Conservation (phyloP, 2,329 filamentous ascomycete species). For the Paracorniculantispora psalliotae region DNA sequence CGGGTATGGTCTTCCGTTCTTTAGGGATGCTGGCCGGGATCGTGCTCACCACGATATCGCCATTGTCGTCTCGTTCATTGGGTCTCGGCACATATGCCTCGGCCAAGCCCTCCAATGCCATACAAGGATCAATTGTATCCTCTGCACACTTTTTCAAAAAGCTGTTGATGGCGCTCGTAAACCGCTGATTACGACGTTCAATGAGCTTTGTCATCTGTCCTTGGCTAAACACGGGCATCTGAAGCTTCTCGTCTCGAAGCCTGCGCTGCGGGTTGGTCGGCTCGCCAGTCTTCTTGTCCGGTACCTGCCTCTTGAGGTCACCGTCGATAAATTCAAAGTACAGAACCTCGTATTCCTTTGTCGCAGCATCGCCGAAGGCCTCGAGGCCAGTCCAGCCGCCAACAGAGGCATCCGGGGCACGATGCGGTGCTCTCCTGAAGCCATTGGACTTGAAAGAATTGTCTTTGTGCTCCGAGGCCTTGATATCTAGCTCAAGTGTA, state of each 20-base stretch:
- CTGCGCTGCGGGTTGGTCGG: conserved; percentile 62
- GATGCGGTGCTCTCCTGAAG: conserved; percentile 46
- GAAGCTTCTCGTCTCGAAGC: conserved; percentile 72
- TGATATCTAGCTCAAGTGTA: conserved; percentile 73
- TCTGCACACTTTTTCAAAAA: conserved; percentile 72
- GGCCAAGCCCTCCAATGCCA: conserved; percentile 54
- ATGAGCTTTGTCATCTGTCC: conserved; percentile 88
- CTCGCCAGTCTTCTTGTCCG: conserved; percentile 67
- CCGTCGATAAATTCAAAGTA: conserved; percentile 92
- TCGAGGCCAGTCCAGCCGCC: conserved; percentile 50
- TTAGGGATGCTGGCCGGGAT: conserved; percentile 70
- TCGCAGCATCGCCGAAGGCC: conserved; percentile 28
- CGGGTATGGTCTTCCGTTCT: conserved; percentile 72
- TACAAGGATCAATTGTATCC: conserved; percentile 61
- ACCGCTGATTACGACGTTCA: conserved; percentile 83
- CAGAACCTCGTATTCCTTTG: conserved; percentile 60
- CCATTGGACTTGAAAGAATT: conserved; percentile 50
- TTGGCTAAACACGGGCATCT: conserved; percentile 88
- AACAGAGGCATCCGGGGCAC: conserved; percentile 51
- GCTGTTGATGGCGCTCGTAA: conserved; percentile 66
- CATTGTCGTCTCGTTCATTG: conserved; percentile 35
- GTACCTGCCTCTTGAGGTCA: conserved; percentile 77
- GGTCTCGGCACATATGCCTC: conserved; percentile 59
- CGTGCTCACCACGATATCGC: conserved; percentile 33
- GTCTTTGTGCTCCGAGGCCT: conserved; percentile 57